Conservation (phyloP, 768 basidiomycete species). For the Suillus variegatus region DNA sequence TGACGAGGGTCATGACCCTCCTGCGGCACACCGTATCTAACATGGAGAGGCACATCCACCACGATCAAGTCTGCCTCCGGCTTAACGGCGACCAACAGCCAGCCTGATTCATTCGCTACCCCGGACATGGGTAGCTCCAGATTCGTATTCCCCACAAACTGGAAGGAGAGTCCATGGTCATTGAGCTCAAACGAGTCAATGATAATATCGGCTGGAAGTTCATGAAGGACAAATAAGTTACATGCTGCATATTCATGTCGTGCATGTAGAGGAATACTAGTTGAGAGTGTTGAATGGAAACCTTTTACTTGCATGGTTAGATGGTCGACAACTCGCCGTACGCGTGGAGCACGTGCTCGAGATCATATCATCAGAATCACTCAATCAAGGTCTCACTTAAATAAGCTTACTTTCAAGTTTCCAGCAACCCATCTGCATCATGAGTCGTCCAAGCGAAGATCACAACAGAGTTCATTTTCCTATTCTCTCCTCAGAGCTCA, state of each 20-base stretch:
- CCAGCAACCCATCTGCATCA: background rate
- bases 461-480: slow-evolving; percentile 19
- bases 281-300: slow-evolving; percentile 34
- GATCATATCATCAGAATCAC: background rate
- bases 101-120: slow-evolving; percentile 23
- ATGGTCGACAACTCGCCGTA: background rate
- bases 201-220: slow-evolving; percentile 42
- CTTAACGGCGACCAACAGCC: slow-evolving; percentile 34
- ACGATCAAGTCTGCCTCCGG: slow-evolving; percentile 13
- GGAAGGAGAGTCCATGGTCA: slow-evolving; percentile 32
- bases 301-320: slow-evolving; percentile 23
- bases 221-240: slow-evolving; percentile 34
- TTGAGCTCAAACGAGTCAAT: slow-evolving; percentile 46
- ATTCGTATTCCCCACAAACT: slow-evolving; percentile 39
- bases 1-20: slow-evolving; percentile 15
- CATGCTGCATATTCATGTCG: slow-evolving; percentile 19
- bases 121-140: slow-evolving; percentile 46
- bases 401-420: background rate
- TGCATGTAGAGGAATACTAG: slow-evolving; percentile 16
- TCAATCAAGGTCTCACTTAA: background rate
- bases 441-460: slow-evolving; percentile 16
- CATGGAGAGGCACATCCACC: slow-evolving; percentile 44
- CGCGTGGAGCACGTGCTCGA: background rate
- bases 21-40: slow-evolving; percentile 40
- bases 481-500: slow-evolving; percentile 10